Evolutionary conservation across 345 rosid species (phyloP).

Genomic region (Brassica juncea): DNA sequence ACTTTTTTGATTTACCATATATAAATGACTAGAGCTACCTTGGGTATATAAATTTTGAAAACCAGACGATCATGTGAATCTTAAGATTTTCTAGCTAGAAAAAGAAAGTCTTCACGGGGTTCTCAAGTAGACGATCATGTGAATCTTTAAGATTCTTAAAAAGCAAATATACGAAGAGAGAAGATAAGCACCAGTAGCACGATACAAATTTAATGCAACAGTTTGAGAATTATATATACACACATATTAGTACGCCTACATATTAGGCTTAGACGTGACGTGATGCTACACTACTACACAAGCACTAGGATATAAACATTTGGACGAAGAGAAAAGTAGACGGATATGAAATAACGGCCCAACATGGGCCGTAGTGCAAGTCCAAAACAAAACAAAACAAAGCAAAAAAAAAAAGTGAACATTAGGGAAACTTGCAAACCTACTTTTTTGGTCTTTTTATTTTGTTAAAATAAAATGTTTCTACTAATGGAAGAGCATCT

Average conservation of each 20-base stretch:
- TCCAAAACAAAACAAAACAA: neutral
- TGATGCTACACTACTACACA: slow-evolving; percentile 3
- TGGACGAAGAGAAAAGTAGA: neutral
- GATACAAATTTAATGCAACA: neutral
- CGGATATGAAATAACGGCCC: neutral
- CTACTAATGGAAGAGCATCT: neutral
- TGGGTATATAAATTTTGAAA: neutral
- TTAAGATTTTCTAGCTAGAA: neutral
- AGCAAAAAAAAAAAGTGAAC: no score
- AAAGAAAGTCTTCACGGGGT: slow-evolving; percentile 29
- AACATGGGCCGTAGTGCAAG: slow-evolving; percentile 29
- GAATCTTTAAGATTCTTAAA: slow-evolving; percentile 20
- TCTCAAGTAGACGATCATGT: slow-evolving; percentile 37
- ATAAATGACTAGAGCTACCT: neutral
- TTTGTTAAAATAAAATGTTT: neutral
- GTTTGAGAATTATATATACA: neutral
- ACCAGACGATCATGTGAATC: neutral
- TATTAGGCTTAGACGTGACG: neutral
- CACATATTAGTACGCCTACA: no score
- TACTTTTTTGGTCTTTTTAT: neutral
- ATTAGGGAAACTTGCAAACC: neutral
- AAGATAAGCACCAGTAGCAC: neutral
- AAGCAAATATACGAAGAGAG: neutral
- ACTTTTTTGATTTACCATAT: neutral
- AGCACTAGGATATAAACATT: neutral